Base-by-base conservation (phyloP, 352 stramenopile species). In the Phytophthora vignae region DNA sequence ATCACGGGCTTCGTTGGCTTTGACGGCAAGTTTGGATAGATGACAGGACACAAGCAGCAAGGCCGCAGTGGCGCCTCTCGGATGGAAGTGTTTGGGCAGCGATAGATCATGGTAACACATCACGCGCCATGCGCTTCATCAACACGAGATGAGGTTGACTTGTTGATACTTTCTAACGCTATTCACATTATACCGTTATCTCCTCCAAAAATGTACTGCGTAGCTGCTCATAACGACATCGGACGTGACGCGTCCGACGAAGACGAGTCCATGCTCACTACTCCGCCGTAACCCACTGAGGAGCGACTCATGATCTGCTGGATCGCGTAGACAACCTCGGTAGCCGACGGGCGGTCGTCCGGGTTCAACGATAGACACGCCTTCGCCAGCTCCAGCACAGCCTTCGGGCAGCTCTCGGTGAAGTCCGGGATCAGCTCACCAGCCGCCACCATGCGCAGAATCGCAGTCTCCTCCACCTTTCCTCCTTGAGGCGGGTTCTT, bases 1-100 rank as follows among this genome's bases (percentile, higher is more conserved):
- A 87, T 99, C 53, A 97, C 94, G 7, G 97, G 97, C 60, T 99
- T 99, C 72, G 90, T 96, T 25, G 94, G 94, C 55, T 99, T 99
- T 81, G 97, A 99, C 74, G 97, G 97, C 71, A 97, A 99, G 60
- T 99, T 99, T 69, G 88, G 82, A 50, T 95, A 87, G 55, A 69
- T 27, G 27, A 44, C 58, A 44, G 36, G 53, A 52, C 54, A 52
- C 54, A 31, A n/a, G 42, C 56, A 64, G 42, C 38, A 46, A 19
- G 33, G 21, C 33, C 25, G 11, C 21, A 21, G 12, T 15, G 36
- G n/a, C 40, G 14, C 40, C 7, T 12, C 12, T 60, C 25, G n/a
- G 21, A 52, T 25, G 22, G 22, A 25, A 46, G 31, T 56, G 22
- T 46, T 53, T 40, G 22, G 22, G 27, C 36, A 64, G 58, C 33